Conservation (phyloP, 352 stramenopile genomes). For the Phytophthora kernoviae region DNA sequence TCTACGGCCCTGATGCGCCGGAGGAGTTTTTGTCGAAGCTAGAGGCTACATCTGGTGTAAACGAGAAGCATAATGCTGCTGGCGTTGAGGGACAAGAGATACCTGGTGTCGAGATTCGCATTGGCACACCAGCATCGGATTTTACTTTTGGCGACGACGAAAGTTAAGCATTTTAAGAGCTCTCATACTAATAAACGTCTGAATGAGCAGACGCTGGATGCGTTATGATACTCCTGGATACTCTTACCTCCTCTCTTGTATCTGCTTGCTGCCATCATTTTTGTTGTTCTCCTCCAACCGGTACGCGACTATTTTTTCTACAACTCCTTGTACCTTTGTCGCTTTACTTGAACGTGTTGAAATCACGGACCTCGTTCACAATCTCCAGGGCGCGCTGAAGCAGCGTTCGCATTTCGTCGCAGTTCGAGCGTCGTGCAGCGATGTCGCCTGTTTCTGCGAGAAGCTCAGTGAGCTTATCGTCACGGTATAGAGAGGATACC, state of each 20-base stretch:
- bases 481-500: slow-evolving; percentile 96
- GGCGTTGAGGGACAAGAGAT: slow-evolving; percentile 1
- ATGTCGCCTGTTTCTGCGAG: slow-evolving; percentile 97
- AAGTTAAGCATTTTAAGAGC: not conserved
- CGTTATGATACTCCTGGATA: not conserved
- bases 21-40: not conserved
- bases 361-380: slow-evolving; percentile 98
- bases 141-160: slow-evolving; percentile 16
- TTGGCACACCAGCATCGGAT: slow-evolving; percentile 17
- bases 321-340: slow-evolving; percentile 10
- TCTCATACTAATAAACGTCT: slow-evolving; percentile 15
- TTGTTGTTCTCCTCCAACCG: not conserved
- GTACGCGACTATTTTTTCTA: slow-evolving; percentile 17
- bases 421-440: slow-evolving; percentile 93
- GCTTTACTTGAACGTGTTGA: slow-evolving; percentile 96
- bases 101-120: slow-evolving; percentile 14
- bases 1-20: not conserved
- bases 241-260: slow-evolving; percentile 9
- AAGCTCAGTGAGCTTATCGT: slow-evolving; percentile 95
- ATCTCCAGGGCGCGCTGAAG: slow-evolving; percentile 96
- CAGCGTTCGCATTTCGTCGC: slow-evolving; percentile 96
- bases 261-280: slow-evolving; percentile 4
- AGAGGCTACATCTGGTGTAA: not conserved
- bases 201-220: slow-evolving; percentile 7
- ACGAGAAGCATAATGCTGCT: not conserved